A percentile compares a stretch with the other conserved stretches of the same genome.
phyloP scores from a whole-genome alignment of 192 early-diverging fungal species.

The Dissophora globulifera region DNA sequence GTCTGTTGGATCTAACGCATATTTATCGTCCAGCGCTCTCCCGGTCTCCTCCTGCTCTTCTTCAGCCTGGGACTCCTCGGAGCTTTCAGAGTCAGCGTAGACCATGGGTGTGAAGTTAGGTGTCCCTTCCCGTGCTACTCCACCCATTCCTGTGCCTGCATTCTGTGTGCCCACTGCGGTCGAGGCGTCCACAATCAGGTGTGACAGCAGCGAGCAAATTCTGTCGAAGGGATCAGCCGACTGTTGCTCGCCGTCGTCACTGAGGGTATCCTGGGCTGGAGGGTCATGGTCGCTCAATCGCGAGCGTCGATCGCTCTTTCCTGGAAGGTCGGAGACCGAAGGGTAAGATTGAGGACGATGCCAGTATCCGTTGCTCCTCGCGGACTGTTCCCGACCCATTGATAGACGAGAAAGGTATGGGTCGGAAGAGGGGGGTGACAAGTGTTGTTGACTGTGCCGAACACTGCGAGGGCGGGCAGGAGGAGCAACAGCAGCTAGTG shows the following conservation, averaged over 20 bases:
- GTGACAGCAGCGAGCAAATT: constrained; percentile 32
- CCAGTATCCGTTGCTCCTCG: background rate
- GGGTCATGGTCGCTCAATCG: no score
- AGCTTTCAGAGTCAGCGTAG: background rate
- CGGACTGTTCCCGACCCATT: background rate
- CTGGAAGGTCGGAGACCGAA: no score
- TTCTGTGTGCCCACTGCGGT: constrained; percentile 33
- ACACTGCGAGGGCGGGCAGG: background rate
- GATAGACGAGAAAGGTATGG: background rate
- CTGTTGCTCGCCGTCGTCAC: constrained; percentile 9
- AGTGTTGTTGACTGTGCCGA: background rate
- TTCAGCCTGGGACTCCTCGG: background rate
- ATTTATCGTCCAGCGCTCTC: background rate
- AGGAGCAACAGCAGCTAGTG: background rate
- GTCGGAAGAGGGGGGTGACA: background rate
- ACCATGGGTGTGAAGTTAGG: background rate
- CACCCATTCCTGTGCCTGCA: constrained; percentile 1
- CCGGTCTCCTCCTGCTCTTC: no score
- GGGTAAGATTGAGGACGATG: constrained; percentile 6
- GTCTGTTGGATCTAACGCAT: background rate
- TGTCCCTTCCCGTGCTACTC: background rate
- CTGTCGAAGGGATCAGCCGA: constrained; percentile 31
- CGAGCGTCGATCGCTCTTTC: no score
- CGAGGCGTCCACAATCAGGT: constrained; percentile 46
- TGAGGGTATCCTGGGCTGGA: background rate